A percentile compares a stretch with the other conserved stretches of the same genome.
These are phyloP conservation scores for Metschnikowia matae DNA, from an alignment of 805 yeast genomes.

Conservation along the genomic window DNA sequence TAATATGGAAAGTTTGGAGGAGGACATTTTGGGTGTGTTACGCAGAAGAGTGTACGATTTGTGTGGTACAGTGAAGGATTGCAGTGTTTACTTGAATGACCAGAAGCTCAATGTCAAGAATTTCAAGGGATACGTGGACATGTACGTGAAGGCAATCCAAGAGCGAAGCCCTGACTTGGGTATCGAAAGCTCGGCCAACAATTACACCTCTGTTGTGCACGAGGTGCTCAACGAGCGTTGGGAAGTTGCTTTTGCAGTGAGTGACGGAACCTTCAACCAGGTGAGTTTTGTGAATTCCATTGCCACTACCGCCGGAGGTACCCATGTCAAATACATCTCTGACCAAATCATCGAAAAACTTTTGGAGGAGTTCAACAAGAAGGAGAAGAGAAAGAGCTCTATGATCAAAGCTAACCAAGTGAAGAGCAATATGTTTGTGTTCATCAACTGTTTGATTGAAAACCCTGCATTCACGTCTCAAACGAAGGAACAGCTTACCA, in stretches of 20 bases:
- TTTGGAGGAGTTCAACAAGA: conserved; percentile 56
- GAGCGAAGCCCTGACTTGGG: conserved; percentile 38
- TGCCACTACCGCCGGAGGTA: conserved; percentile 96
- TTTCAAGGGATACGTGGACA: conserved; percentile 84
- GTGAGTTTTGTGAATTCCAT: conserved; percentile 96
- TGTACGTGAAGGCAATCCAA: conserved; percentile 77
- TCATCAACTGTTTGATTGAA: conserved; percentile 87
- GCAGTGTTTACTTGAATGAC: conserved; percentile 75
- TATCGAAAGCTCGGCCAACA: conserved; percentile 29
- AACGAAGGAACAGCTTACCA: conserved; percentile 92
- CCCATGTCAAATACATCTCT: conserved; percentile 83
- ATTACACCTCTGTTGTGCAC: conserved; percentile 56
- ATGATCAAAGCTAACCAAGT: conserved; percentile 86
- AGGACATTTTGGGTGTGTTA: conserved; percentile 76
- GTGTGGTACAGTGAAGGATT: conserved; percentile 87
- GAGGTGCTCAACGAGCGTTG: conserved; percentile 82
- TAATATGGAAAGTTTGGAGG: conserved; percentile 79
- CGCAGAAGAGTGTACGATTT: conserved; percentile 93
- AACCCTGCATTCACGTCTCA: conserved; percentile 98
- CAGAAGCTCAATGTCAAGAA: conserved; percentile 61
- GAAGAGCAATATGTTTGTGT: conserved; percentile 82
- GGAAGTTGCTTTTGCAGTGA: conserved; percentile 94
- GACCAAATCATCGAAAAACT: conserved; percentile 82
- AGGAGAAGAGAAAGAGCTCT: conserved; percentile 64
- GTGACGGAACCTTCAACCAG: conserved; percentile 87